Conservation (phyloP, 2,329 filamentous ascomycete species). For the Penicillium sp. region DNA sequence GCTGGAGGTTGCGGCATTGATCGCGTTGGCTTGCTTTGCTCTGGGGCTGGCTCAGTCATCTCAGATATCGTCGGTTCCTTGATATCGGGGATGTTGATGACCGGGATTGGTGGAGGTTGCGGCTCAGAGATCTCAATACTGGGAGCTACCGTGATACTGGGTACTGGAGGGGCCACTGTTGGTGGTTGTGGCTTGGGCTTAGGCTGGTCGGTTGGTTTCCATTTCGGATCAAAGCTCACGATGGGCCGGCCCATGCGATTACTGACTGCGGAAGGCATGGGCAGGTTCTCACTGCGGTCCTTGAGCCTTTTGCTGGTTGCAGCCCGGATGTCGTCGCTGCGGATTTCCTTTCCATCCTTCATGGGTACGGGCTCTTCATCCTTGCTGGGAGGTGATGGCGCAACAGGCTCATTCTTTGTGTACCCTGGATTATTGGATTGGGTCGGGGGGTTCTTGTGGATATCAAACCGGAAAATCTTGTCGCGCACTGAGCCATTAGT, state of each 20-base stretch:
- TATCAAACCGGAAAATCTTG: constrained; percentile 67
- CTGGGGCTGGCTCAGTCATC: constrained; percentile 32
- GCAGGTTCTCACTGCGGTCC: constrained; percentile 84
- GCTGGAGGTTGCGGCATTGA: constrained; percentile 28
- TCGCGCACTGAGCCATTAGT: constrained; percentile 53
- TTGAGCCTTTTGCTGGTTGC: constrained; percentile 88
- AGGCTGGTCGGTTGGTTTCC: constrained; percentile 64
- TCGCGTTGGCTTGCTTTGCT: constrained; percentile 19
- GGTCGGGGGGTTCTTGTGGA: constrained; percentile 80
- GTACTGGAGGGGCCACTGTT: constrained; percentile 49
- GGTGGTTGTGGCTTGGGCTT: constrained; percentile 29
- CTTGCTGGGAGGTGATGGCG: constrained; percentile 33
- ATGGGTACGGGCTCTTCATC: constrained; percentile 57
- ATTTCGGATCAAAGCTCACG: constrained; percentile 92
- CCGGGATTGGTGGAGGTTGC: constrained; percentile 43
- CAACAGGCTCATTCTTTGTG: constrained; percentile 66
- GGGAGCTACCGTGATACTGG: constrained; percentile 58
- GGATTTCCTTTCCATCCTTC: constrained; percentile 82
- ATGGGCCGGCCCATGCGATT: constrained; percentile 89
- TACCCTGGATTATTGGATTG: constrained; percentile 84
- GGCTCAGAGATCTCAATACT: constrained; percentile 36
- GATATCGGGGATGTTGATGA: constrained; percentile 59
- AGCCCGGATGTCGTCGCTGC: constrained; percentile 83
- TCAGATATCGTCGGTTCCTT: constrained; percentile 48
- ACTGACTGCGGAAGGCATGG: constrained; percentile 88